A percentile compares a stretch with the other conserved stretches of the same genome.
phyloP scores from a whole-genome alignment of 495 filamentous ascomycete genomes.

The Stereocaulon alpinum region DNA sequence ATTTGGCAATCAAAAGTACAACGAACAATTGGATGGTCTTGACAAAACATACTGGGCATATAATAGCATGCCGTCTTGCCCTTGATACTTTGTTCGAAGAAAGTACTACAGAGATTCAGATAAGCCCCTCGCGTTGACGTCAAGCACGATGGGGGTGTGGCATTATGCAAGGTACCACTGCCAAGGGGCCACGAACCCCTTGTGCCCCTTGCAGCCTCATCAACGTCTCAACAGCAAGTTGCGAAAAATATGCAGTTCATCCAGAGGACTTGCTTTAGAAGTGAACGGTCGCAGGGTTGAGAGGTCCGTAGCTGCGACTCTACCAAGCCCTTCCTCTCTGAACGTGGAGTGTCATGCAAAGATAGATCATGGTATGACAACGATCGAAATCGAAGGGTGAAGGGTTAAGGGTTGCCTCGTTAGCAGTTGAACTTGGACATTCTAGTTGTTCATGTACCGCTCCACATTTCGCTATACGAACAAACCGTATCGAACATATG shows the following conservation, averaged over 20 bases:
- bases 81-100: constrained; percentile 2
- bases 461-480: neutral
- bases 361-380: too few species aligned
- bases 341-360: too few species aligned
- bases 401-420: too few species aligned
- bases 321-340: too few species aligned
- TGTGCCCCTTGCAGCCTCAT: constrained; percentile 7
- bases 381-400: too few species aligned
- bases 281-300: too few species aligned
- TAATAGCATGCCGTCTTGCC: neutral
- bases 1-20: neutral
- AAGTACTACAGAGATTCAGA: neutral
- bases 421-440: neutral
- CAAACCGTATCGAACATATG: neutral
- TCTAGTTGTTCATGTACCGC: neutral
- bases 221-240: neutral
- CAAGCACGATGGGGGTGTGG: neutral
- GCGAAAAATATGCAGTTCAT: neutral
- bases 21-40: constrained; percentile 6
- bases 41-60: neutral
- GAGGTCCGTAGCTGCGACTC: too few species aligned
- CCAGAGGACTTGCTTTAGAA: too few species aligned
- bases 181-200: neutral
- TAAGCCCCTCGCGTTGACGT: neutral
- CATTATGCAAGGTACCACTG: constrained; percentile 7